Evolutionary conservation across 192 early-diverging fungal genomes (phyloP), one percentile per base, ranked within the genome.

Genomic region (Backusella mclennaniae): DNA sequence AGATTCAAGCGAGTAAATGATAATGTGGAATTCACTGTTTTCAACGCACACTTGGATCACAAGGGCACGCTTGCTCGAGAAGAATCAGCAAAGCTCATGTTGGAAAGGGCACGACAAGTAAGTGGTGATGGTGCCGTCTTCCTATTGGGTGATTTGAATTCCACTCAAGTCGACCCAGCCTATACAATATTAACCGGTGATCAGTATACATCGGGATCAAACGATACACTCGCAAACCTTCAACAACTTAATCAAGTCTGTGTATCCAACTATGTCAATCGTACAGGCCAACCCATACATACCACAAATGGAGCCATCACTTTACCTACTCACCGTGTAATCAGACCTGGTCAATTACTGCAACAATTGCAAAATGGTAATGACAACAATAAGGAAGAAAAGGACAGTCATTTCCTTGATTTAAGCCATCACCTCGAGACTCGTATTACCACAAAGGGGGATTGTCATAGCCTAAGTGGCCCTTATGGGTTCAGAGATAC

Each of bases 41-140:
- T 82, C 35, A 84, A 84, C 23, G 76, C 81, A 9, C 83, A 84
- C 39, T 73, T 84, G 53, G 83, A 84, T 67, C 44, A 84, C 31
- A 19, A 15, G 3, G 77, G 77, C 12, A 21, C 4, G 12, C 35
- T 9, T 12, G 36, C 83, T n/a, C 71, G 83, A n/a, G 63, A 59
- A 56, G 77, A 77, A 35, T 68, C 81, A 2, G 74, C 83, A 15
- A 46, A 44, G 12, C 35, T 84, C 0, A 33, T 84, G 31, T 59
- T 84, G 23, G 46, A 66, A 38, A 39, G 67, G 66, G 33, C 72
- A 68, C 66, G 41, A 63, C 23, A 39, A 23, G 39, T 23, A 63
- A 66, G 56, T 11, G 29, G 71, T 33, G 3, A 49, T 26, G 31
- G 46, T 4, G 44, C 42, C 3, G 39, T 79, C 0, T 41, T 84